Percentiles rank a stretch among this genome's conserved stretches.
phyloP scores from a whole-genome alignment of 2,329 filamentous ascomycete genomes.

The Trichoderma koningii region DNA sequence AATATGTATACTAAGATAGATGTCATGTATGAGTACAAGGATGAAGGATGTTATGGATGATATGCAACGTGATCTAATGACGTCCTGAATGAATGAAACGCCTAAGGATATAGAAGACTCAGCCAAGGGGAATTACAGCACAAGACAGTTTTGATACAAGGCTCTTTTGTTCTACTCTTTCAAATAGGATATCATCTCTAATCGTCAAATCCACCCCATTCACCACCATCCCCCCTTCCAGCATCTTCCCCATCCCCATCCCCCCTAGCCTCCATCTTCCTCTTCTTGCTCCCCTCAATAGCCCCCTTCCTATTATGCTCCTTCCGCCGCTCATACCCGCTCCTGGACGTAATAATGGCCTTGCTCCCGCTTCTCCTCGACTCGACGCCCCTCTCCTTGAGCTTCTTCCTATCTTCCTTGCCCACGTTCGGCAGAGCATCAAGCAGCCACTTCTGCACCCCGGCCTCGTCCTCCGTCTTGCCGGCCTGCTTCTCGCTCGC shows the following conservation, averaged over 20 bases:
- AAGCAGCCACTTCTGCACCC: slow-evolving; percentile 81
- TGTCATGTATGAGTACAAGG: slow-evolving; percentile 3
- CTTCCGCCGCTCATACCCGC: slow-evolving; percentile 69
- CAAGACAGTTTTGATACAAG: no score
- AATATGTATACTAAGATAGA: not conserved
- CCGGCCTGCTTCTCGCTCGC: slow-evolving; percentile 73
- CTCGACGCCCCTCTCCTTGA: slow-evolving; percentile 82
- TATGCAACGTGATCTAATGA: not conserved
- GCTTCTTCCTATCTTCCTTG: slow-evolving; percentile 79
- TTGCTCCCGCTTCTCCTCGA: slow-evolving; percentile 54
- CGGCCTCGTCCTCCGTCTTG: slow-evolving; percentile 54
- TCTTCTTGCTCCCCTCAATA: slow-evolving; percentile 62
- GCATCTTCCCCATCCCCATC: slow-evolving; percentile 28
- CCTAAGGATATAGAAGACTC: no score
- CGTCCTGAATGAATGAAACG: no score
- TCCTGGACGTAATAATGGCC: slow-evolving; percentile 79
- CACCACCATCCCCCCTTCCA: slow-evolving; percentile 31
- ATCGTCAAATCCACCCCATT: slow-evolving; percentile 55
- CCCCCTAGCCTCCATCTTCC: slow-evolving; percentile 44
- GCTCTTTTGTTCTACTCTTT: not conserved
- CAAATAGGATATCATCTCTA: slow-evolving; percentile 32
- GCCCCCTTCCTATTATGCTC: slow-evolving; percentile 68
- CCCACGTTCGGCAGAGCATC: slow-evolving; percentile 80
- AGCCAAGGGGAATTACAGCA: no score
- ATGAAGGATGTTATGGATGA: not conserved